Evolutionary conservation across 768 basidiomycete species (phyloP).

Genomic region (Pisolithus microcarpus): DNA sequence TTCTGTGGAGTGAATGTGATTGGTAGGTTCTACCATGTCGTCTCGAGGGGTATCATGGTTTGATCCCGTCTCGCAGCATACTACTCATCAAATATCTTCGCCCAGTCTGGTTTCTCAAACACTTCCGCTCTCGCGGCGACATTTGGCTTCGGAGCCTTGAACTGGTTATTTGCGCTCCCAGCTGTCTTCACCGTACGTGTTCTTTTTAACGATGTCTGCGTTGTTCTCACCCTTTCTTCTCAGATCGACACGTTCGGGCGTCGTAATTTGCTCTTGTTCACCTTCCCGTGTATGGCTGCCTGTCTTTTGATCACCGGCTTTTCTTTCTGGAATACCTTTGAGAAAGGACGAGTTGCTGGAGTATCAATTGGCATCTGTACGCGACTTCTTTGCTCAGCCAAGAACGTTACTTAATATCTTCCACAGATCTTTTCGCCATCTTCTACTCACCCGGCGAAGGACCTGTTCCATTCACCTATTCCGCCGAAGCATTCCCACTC

Average conservation of each 20-base stretch:
- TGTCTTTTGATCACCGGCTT: constrained; percentile 71
- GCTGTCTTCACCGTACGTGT: constrained; percentile 47
- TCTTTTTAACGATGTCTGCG: constrained; percentile 12
- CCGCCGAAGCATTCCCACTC: constrained; percentile 87
- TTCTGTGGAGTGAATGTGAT: constrained; percentile 79
- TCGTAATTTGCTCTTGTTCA: constrained; percentile 66
- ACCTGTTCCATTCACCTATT: constrained; percentile 86
- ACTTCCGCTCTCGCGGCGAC: constrained; percentile 56
- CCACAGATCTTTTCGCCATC: constrained; percentile 42
- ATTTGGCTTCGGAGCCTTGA: constrained; percentile 60
- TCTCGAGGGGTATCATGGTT: background rate
- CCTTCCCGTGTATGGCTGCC: constrained; percentile 78
- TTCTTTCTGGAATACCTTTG: constrained; percentile 47
- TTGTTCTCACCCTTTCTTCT: constrained; percentile 6
- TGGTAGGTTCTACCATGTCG: constrained; percentile 7
- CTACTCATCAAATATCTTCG: constrained; percentile 68
- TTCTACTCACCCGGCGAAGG: constrained; percentile 85
- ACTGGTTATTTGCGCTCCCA: constrained; percentile 28
- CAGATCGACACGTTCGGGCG: constrained; percentile 72
- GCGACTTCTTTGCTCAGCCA: background rate
- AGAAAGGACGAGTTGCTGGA: constrained; percentile 35
- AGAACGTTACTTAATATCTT: constrained; percentile 6
- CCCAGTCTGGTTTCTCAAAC: constrained; percentile 45
- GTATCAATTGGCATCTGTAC: constrained; percentile 46
- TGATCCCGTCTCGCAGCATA: background rate